Evolutionary conservation across 805 yeast species (phyloP).

Genomic region (Candida maris): DNA sequence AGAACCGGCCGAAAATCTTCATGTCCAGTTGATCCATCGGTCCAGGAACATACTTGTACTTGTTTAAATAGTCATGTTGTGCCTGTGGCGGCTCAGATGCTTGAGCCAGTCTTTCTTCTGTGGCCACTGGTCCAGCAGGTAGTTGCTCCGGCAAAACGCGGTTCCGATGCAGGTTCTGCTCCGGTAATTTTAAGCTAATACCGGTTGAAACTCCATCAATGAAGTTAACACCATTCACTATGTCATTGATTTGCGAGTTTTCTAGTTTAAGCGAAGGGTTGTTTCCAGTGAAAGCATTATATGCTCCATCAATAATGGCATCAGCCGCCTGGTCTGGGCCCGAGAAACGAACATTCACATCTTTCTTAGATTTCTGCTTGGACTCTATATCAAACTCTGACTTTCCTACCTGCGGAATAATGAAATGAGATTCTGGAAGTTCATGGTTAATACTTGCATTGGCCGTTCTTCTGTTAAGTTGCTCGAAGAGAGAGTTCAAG

Average conservation of each 20-base stretch:
- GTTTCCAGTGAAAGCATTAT: constrained; percentile 4
- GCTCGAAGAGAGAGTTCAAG: constrained; percentile 75
- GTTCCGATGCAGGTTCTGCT: constrained; percentile 5
- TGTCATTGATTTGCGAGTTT: constrained; percentile 21
- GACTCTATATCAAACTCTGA: constrained; percentile 19
- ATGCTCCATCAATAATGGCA: constrained; percentile 13
- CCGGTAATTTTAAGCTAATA: constrained; percentile 24
- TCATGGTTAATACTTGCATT: constrained; percentile 29
- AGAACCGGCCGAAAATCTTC: constrained; percentile 75
- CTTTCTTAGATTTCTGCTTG: constrained; percentile 7
- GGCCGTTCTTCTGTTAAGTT: constrained; percentile 70
- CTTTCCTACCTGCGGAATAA: constrained; percentile 28
- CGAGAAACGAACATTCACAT: constrained; percentile 12
- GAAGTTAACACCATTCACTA: constrained; percentile 31
- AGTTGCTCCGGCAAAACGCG: constrained; percentile 4
- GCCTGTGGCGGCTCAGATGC: constrained; percentile 5
- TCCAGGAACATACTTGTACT: constrained; percentile 61
- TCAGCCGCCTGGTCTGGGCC: constrained; percentile 4
- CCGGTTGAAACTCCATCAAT: constrained; percentile 35
- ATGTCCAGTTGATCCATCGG: constrained; percentile 82
- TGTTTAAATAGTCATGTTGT: constrained; percentile 7
- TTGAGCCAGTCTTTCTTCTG: background rate
- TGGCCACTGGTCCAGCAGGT: background rate
- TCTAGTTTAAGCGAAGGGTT: constrained; percentile 12
- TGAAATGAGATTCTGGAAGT: constrained; percentile 18